Evolutionary conservation across 352 stramenopile species (phyloP).

Genomic region (Thalassiosira ordinaria): DNA sequence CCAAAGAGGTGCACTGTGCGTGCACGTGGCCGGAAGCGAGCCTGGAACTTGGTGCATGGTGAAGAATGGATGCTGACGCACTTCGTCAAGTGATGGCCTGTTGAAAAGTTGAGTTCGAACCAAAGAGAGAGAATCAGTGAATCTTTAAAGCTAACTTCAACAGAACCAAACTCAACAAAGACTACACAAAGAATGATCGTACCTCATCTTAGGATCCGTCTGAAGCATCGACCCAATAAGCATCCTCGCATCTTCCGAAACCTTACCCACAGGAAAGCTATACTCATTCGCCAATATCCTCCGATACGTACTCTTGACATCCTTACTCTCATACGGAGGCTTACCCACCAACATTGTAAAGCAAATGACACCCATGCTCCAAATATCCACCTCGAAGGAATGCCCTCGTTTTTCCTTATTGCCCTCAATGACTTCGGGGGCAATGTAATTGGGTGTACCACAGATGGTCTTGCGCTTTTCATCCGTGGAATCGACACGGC

Average conservation of each 20-base stretch:
- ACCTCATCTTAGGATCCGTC: constrained; percentile 82
- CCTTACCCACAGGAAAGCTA: constrained; percentile 90
- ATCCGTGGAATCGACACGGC: constrained; percentile 87
- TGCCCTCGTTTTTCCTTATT: constrained; percentile 93
- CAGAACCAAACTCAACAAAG: too few species aligned
- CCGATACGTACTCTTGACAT: constrained; percentile 98
- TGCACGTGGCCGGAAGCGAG: constrained; percentile 70
- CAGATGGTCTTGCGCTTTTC: constrained; percentile 96
- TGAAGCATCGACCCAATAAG: constrained; percentile 87
- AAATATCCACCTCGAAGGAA: constrained; percentile 98
- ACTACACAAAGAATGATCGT: constrained; percentile 14
- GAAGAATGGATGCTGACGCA: constrained; percentile 74
- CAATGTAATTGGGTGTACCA: constrained; percentile 89
- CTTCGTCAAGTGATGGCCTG: constrained; percentile 65
- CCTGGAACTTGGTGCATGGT: constrained; percentile 64
- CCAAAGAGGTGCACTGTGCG: constrained; percentile 73
- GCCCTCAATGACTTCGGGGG: constrained; percentile 87
- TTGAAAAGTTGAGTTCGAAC: neutral
- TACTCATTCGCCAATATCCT: constrained; percentile 96
- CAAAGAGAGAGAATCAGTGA: too few species aligned
- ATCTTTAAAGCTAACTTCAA: too few species aligned
- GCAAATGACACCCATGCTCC: constrained; percentile 97
- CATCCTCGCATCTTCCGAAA: constrained; percentile 87
- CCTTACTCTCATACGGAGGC: constrained; percentile 96
- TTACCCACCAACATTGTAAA: constrained; percentile 96